Evolutionary conservation across 495 filamentous ascomycete genomes (phyloP).

Genomic region (Daldinia vernicosa): DNA sequence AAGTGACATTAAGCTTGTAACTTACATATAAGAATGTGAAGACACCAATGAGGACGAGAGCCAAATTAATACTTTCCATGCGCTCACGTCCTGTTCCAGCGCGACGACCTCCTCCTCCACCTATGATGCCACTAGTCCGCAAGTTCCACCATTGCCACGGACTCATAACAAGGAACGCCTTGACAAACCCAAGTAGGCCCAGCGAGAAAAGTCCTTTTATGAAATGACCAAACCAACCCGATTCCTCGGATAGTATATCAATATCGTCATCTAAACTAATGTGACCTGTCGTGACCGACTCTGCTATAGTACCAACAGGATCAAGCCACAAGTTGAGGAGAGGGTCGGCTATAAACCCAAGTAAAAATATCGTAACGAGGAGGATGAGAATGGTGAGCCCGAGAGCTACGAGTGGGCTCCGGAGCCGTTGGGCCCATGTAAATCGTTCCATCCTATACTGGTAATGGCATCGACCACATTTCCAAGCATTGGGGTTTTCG

Average conservation of each 20-base stretch:
- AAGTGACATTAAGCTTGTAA: conserved; percentile 15
- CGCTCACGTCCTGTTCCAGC: conserved; percentile 76
- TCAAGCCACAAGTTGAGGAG: conserved; percentile 90
- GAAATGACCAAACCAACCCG: conserved; percentile 81
- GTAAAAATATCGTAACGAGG: conserved; percentile 72
- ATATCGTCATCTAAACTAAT: conserved; percentile 50
- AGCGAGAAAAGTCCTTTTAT: conserved; percentile 85
- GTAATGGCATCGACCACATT: conserved; percentile 90
- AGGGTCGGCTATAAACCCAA: conserved; percentile 92
- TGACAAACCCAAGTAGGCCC: conserved; percentile 85
- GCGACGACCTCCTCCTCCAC: conserved; percentile 57
- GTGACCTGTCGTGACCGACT: conserved; percentile 48
- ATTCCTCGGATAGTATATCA: conserved; percentile 50
- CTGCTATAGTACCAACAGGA: conserved; percentile 62
- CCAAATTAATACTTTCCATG: conserved; percentile 75
- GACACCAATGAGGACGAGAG: conserved; percentile 81
- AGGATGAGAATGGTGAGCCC: conserved; percentile 74
- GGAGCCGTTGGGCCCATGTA: conserved; percentile 76
- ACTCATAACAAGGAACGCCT: conserved; percentile 76
- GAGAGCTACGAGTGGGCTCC: conserved; percentile 70
- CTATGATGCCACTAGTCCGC: conserved; percentile 54
- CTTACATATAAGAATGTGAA: conserved; percentile 84
- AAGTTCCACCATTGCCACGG: conserved; percentile 82
- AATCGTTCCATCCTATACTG: conserved; percentile 83
- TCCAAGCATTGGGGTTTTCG: conserved; percentile 77